Evolutionary conservation across 495 filamentous ascomycete genomes (phyloP).

Genomic region (Penicillium bialowiezense): DNA sequence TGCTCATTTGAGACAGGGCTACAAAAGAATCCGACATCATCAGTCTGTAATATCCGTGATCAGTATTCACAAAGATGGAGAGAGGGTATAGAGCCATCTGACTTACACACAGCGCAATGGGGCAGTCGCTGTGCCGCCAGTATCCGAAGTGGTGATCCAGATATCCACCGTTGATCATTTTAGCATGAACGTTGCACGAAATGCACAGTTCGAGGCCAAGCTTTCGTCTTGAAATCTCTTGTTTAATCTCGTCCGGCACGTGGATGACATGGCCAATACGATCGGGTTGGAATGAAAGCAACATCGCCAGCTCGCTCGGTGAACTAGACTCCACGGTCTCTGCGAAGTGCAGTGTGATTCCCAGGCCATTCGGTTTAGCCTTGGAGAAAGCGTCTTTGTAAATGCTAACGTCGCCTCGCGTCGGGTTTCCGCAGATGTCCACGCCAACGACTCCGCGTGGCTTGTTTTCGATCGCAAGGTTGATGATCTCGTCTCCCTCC

Average conservation of each 20-base stretch:
- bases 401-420: conserved; percentile 53
- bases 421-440: conserved; percentile 79
- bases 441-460: conserved; percentile 65
- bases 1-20: conserved; percentile 82
- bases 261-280: conserved; percentile 79
- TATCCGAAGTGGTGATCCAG: conserved; percentile 71
- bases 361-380: conserved; percentile 53
- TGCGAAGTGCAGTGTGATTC: conserved; percentile 76
- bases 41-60: conserved; percentile 55
- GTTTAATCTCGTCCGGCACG: conserved; percentile 54
- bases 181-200: conserved; percentile 76
- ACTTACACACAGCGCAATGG: conserved; percentile 59
- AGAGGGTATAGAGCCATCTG: background rate
- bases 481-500: conserved; percentile 58
- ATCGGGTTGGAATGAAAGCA: conserved; percentile 66
- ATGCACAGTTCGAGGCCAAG: conserved; percentile 75
- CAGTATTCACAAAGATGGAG: conserved; percentile 4
- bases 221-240: conserved; percentile 48
- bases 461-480: conserved; percentile 57
- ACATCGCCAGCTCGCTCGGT: conserved; percentile 54
- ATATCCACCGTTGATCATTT: conserved; percentile 67
- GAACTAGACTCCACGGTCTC: conserved; percentile 55
- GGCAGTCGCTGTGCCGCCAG: conserved; percentile 54
- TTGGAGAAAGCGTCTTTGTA: conserved; percentile 55
- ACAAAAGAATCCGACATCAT: conserved; percentile 83